Evolutionary conservation across 345 rosid species (phyloP).

Genomic region (Lepidium sativum): DNA sequence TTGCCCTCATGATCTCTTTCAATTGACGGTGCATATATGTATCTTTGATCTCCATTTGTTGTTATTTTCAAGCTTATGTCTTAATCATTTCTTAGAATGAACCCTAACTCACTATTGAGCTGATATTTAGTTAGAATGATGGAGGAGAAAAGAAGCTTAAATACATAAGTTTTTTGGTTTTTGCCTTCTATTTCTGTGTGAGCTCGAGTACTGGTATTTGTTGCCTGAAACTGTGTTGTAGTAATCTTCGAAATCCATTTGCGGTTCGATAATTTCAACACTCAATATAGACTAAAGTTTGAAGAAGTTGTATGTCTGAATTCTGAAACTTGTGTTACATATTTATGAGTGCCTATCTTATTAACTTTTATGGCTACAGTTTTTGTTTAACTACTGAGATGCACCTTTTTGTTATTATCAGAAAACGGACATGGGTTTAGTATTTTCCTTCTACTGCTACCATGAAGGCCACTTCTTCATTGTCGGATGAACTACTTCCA

Average conservation of each 20-base stretch:
- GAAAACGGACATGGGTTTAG: slow-evolving; percentile 93
- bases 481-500: not conserved
- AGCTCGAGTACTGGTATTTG: not conserved
- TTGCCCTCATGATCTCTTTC: slow-evolving; percentile 98
- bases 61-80: not conserved
- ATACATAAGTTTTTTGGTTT: not conserved
- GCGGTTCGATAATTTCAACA: not conserved
- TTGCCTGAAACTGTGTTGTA: not conserved
- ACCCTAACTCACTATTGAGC: slow-evolving; percentile 1
- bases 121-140: not conserved
- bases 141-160: not conserved
- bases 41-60: not conserved
- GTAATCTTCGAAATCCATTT: not conserved
- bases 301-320: not conserved
- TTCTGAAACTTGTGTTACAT: not conserved
- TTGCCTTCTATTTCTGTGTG: not conserved
- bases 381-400: not conserved
- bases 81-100: not conserved
- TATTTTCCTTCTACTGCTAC: not conserved
- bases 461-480: not conserved
- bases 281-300: not conserved
- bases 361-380: not conserved
- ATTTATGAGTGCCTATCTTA: not conserved
- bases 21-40: slow-evolving; percentile 47
- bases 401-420: slow-evolving; percentile 22